Evolutionary conservation across 1,284 basidiomycete genomes (phyloP).

Genomic region (Ceraceosorus guamensis): DNA sequence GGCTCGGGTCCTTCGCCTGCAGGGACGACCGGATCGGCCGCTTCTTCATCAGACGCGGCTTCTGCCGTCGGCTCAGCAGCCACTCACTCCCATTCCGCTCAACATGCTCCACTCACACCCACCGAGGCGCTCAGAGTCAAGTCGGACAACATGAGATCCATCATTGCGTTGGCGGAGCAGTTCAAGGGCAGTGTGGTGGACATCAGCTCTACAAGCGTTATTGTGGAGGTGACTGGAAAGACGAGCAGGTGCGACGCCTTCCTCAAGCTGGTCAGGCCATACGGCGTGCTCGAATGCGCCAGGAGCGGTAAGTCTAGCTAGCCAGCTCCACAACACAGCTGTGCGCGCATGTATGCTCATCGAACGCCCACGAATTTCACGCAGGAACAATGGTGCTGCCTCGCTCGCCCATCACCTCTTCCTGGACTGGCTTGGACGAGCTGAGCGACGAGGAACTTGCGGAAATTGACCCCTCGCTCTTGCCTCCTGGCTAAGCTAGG

Average conservation of each 20-base stretch:
- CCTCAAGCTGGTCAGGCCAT: constrained; percentile 82
- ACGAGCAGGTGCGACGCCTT: constrained; percentile 86
- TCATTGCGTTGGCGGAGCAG: constrained; percentile 75
- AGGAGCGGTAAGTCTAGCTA: constrained; percentile 66
- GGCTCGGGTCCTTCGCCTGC: no score
- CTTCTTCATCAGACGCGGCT: no score
- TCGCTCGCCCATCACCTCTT: constrained; percentile 39
- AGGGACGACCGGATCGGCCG: no score
- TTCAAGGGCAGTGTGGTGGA: constrained; percentile 92
- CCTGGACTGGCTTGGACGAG: constrained; percentile 34
- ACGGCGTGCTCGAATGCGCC: constrained; percentile 87
- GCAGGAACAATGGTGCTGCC: constrained; percentile 45
- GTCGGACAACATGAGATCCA: constrained; percentile 78
- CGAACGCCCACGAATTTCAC: no score
- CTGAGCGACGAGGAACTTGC: constrained; percentile 29
- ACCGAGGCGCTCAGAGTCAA: constrained; percentile 80
- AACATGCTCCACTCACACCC: constrained; percentile 60
- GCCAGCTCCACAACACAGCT: no score
- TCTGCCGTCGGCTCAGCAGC: constrained; percentile 4
- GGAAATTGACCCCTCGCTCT: constrained; percentile 39
- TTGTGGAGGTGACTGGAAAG: constrained; percentile 92
- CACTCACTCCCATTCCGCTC: constrained; percentile 4
- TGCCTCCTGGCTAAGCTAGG: constrained; percentile 44
- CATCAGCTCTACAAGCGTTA: constrained; percentile 84
- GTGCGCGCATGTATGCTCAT: no score